Base-by-base conservation (phyloP, 164 flowering plant genomes). In the Magnolia changhungtana region DNA sequence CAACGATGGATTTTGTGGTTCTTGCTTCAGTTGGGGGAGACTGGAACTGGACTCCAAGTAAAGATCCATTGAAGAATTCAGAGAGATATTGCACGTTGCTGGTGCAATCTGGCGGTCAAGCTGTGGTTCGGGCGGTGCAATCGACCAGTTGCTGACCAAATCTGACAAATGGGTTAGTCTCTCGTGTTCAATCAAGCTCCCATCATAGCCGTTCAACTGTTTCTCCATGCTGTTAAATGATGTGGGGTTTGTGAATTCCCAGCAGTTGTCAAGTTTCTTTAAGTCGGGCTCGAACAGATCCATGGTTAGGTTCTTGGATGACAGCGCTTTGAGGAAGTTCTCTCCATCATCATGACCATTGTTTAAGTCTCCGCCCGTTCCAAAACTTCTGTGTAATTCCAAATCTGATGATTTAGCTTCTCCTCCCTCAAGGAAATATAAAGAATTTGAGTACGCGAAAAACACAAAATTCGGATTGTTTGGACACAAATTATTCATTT, bases 71-170 rank as follows among this genome's bases (percentile, higher is more conserved):
- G 82, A 75, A 65, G 81, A 66, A 23, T 72, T 76, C 61, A 82
- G 37, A n/a, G 83, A 78, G 20, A 77, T 80, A 50, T 78, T 75
- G 74, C 81, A 61, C 31, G 82, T 13, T 50, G 76, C 72, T 27
- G 80, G 67, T 27, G 79, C 79, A 55, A 78, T 72, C 1, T 81
- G 87, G 51, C 65, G 71, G 63, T 79, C 29, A n/a, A 71, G 51
- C 16, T 86, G 82, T 3, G 88, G 85, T 72, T 79, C 76, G 3
- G 90, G 90, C 2, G 88, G 91, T 19, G 91, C 90, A 78, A 88
- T 88, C 1, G 91, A 88, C 92, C 89, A 88, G 77, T 84, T 80
- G 77, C 79, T 84, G 51, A 85, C 88, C 73, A 85, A 61, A 70
- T 85, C 84, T 9, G 90, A 79, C 11, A 84, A 63, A 80, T 82